A percentile compares a stretch with the other conserved stretches of the same genome.
These are phyloP conservation scores for Dicorynia guianensis DNA, from an alignment of 306 rosid species.

Conservation along the genomic window DNA sequence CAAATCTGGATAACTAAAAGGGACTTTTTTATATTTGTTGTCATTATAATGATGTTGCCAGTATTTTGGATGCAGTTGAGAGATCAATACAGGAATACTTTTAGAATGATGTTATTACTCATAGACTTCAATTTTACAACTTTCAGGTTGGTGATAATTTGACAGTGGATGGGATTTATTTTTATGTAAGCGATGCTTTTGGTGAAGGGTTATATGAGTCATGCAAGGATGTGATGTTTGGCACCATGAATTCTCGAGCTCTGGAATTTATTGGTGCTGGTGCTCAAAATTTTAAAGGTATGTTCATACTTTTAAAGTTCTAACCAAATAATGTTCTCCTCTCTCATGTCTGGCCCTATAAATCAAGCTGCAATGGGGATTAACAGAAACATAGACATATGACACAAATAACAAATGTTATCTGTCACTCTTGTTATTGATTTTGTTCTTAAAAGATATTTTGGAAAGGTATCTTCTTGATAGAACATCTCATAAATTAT, in stretches of 20 bases:
- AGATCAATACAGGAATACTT: constrained; percentile 13
- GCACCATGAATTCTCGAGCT: constrained; percentile 87
- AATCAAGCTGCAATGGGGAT: constrained; percentile 16
- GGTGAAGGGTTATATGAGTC: constrained; percentile 94
- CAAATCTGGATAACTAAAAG: constrained; percentile 10
- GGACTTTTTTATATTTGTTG: constrained; percentile 14
- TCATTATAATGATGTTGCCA: constrained; percentile 3
- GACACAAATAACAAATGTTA: background rate
- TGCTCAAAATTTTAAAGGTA: constrained; percentile 88
- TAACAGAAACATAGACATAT: constrained; percentile 18
- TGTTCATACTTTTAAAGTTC: constrained; percentile 41
- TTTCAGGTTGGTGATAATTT: constrained; percentile 77
- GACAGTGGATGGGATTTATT: constrained; percentile 90
- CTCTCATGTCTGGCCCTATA: constrained; percentile 23
- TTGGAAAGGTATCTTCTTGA: constrained; percentile 11
- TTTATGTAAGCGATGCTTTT: constrained; percentile 73
- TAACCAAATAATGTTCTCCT: constrained; percentile 33
- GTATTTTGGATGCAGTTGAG: constrained; percentile 34
- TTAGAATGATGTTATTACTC: constrained; percentile 30
- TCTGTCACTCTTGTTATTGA: constrained; percentile 1
- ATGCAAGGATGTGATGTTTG: constrained; percentile 97
- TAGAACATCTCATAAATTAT: constrained; percentile 33
- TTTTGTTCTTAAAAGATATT: background rate
- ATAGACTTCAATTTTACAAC: constrained; percentile 37
- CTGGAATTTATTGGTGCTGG: constrained; percentile 84